phyloP scores from a whole-genome alignment of 2,329 filamentous ascomycete species.

The Epicoccum sorghinum region DNA sequence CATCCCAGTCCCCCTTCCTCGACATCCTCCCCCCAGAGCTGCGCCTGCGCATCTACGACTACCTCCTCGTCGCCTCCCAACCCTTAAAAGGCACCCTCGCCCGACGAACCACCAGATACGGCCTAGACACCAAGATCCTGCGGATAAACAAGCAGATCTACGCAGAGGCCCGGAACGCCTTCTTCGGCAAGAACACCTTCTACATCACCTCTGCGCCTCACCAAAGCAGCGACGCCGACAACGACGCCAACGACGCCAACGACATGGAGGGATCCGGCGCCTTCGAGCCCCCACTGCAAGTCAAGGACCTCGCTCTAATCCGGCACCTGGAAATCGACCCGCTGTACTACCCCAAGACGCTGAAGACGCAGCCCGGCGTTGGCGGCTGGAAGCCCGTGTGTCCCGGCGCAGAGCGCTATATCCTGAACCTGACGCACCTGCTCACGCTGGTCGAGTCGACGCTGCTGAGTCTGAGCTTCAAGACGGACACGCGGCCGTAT shows the following conservation, averaged over 20 bases:
- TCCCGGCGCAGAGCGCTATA: conserved; percentile 29
- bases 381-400: conserved; percentile 24
- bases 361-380: not conserved
- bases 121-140: conserved; percentile 46
- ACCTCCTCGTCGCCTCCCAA: conserved; percentile 29
- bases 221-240: not conserved
- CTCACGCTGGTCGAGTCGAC: conserved; percentile 17
- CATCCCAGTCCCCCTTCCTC: conserved; percentile 14
- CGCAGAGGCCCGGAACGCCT: conserved; percentile 49
- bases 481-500: conserved; percentile 24
- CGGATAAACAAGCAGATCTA: conserved; percentile 48
- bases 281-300: conserved; percentile 38
- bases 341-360: conserved; percentile 27
- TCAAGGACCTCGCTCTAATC: conserved; percentile 25
- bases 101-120: conserved; percentile 32
- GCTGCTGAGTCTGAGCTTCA: conserved; percentile 20
- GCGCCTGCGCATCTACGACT: conserved; percentile 37
- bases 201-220: conserved; percentile 22
- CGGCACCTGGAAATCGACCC: conserved; percentile 38
- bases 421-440: conserved; percentile 25
- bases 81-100: conserved; percentile 31
- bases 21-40: conserved; percentile 39
- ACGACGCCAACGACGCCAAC: conserved; percentile 1
- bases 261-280: conserved; percentile 19
- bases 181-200: conserved; percentile 52